These are phyloP conservation scores for Fragilaria crotonensis DNA, from an alignment of 108 stramenopile species.

Conservation along the genomic window DNA sequence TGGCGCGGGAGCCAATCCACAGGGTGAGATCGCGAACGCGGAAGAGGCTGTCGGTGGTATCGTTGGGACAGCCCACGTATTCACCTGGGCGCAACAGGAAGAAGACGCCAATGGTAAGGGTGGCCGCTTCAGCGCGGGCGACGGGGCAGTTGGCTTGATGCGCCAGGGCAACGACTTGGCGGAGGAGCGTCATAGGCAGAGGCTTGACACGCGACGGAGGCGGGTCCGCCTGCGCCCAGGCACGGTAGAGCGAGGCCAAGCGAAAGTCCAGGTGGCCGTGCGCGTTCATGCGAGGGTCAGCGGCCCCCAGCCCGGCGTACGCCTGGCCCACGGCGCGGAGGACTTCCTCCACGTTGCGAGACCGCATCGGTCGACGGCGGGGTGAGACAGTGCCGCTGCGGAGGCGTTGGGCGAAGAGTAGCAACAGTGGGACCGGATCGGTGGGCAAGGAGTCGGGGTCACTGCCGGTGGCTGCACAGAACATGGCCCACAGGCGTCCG, in stretches of 20 bases:
- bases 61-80: constrained; percentile 13
- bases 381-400: constrained; percentile 12
- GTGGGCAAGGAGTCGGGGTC: constrained; percentile 20
- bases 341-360: no score
- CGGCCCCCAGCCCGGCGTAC: no score
- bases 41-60: constrained; percentile 17
- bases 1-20: constrained; percentile 6
- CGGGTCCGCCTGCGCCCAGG: no score
- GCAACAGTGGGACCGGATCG: constrained; percentile 33
- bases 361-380: constrained; percentile 14
- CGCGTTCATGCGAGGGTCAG: no score
- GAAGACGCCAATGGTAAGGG: constrained; percentile 45
- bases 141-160: not conserved
- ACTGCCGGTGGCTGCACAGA: constrained; percentile 1
- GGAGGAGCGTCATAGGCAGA: constrained; percentile 29
- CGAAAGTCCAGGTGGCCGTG: no score
- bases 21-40: constrained; percentile 9
- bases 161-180: not conserved
- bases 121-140: constrained; percentile 13
- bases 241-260: no score
- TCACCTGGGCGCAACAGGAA: constrained; percentile 33
- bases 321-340: no score
- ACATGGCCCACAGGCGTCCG: constrained; percentile 12
- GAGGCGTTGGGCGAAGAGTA: constrained; percentile 28
- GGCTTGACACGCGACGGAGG: constrained; percentile 32